Conservation (phyloP, 1,139 yeast species). For the Yamadazyma epiphylla region DNA sequence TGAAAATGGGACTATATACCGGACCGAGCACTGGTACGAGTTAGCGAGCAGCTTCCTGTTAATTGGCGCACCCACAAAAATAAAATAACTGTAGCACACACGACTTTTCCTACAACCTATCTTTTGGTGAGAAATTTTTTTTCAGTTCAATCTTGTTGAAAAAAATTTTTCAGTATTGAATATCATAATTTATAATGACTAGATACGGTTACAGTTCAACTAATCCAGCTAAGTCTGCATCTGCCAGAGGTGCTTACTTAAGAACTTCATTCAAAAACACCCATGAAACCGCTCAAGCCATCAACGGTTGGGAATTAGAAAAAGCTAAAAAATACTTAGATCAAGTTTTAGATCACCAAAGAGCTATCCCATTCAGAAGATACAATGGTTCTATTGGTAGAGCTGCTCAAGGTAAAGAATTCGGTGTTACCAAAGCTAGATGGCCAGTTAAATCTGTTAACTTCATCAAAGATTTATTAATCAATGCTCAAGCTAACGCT, state of each 20-base stretch:
- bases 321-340: constrained; percentile 95
- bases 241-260: constrained; percentile 99
- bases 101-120: no score
- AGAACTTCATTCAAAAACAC: constrained; percentile 99
- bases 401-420: constrained; percentile 99
- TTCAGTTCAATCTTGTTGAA: constrained; percentile 1
- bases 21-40: no score
- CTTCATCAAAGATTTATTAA: constrained; percentile 89
- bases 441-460: constrained; percentile 99
- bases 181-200: constrained; percentile 31
- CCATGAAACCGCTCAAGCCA: constrained; percentile 98
- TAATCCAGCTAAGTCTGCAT: constrained; percentile 99
- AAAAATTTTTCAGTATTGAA: constrained; percentile 3
- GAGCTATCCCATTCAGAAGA: constrained; percentile 99
- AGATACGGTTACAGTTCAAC: constrained; percentile 99
- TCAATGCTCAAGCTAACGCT: constrained; percentile 99
- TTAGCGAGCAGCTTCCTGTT: no score
- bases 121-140: constrained; percentile 4
- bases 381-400: constrained; percentile 96
- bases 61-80: no score
- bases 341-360: constrained; percentile 96
- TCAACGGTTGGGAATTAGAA: constrained; percentile 95
- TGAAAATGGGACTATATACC: no score
- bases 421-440: constrained; percentile 99
- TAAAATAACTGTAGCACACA: no score